Conservation (phyloP, 2,329 filamentous ascomycete genomes). For the Pseudophaeomoniella oleicola region DNA sequence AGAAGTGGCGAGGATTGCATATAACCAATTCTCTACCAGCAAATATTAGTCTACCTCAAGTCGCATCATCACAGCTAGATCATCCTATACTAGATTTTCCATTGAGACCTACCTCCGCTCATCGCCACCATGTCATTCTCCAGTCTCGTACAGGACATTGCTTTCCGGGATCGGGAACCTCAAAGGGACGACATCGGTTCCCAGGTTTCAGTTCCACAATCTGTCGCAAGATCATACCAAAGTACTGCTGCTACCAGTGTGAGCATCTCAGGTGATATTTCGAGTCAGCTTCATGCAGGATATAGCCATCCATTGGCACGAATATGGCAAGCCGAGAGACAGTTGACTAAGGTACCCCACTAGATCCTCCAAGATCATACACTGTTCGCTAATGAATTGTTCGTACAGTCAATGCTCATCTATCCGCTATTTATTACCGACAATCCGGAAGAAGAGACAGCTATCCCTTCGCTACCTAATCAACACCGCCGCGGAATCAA, state of each 20-base stretch:
- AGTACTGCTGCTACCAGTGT: constrained; percentile 35
- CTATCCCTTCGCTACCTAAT: constrained; percentile 80
- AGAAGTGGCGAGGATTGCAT: too few species aligned
- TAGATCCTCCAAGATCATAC: background rate
- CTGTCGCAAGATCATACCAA: constrained; percentile 26
- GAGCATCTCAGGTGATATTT: constrained; percentile 50
- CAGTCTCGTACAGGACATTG: constrained; percentile 33
- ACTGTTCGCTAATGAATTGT: constrained; percentile 2
- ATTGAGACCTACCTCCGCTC: background rate
- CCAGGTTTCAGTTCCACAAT: constrained; percentile 21
- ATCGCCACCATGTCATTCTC: constrained; percentile 30
- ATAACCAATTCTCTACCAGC: too few species aligned
- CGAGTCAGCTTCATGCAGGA: constrained; percentile 69
- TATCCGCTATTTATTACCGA: constrained; percentile 96
- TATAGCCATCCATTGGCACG: constrained; percentile 68
- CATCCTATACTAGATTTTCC: background rate
- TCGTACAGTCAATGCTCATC: constrained; percentile 79
- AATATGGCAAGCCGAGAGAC: constrained; percentile 70
- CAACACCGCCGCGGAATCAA: constrained; percentile 82
- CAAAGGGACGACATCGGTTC: constrained; percentile 26
- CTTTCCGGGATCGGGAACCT: constrained; percentile 29
- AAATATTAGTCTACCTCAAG: too few species aligned
- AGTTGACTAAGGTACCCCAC: constrained; percentile 66
- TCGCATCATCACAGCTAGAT: background rate
- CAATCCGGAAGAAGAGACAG: constrained; percentile 77